Evolutionary conservation across 1,284 basidiomycete genomes (phyloP).

Genomic region (Malassezia restricta): DNA sequence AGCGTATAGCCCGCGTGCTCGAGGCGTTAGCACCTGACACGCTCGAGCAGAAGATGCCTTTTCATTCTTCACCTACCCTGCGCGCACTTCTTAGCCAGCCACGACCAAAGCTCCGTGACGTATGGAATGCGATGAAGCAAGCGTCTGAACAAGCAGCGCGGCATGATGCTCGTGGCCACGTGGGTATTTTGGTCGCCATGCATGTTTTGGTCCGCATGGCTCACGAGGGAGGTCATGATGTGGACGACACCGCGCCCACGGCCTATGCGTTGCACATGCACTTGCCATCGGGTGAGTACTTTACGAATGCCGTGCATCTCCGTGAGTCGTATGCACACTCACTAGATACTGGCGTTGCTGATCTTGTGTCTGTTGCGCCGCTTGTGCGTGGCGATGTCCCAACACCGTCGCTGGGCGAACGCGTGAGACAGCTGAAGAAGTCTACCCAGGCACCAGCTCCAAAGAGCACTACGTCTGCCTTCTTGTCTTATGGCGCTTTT

Average conservation of each 20-base stretch:
- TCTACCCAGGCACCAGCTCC: neutral
- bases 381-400: slow-evolving; percentile 15
- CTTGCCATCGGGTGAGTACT: slow-evolving; percentile 37
- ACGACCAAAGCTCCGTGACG: neutral
- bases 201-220: neutral
- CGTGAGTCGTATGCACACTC: slow-evolving; percentile 8
- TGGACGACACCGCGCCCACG: neutral
- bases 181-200: neutral
- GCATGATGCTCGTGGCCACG: neutral
- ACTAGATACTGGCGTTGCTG: slow-evolving; percentile 29
- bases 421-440: neutral
- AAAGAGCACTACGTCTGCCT: slow-evolving; percentile 10
- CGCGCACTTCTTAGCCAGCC: neutral
- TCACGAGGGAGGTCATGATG: neutral
- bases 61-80: neutral
- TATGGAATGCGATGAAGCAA: neutral
- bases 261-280: slow-evolving; percentile 36
- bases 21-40: neutral
- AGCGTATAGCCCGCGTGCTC: neutral
- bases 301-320: slow-evolving; percentile 31
- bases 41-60: neutral
- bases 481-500: slow-evolving; percentile 33
- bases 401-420: slow-evolving; percentile 21
- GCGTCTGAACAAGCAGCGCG: neutral
- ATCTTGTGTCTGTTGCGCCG: slow-evolving; percentile 29